These are phyloP conservation scores for Lizonia empirigonia DNA, from an alignment of 2,329 filamentous ascomycete species.

Conservation along the genomic window DNA sequence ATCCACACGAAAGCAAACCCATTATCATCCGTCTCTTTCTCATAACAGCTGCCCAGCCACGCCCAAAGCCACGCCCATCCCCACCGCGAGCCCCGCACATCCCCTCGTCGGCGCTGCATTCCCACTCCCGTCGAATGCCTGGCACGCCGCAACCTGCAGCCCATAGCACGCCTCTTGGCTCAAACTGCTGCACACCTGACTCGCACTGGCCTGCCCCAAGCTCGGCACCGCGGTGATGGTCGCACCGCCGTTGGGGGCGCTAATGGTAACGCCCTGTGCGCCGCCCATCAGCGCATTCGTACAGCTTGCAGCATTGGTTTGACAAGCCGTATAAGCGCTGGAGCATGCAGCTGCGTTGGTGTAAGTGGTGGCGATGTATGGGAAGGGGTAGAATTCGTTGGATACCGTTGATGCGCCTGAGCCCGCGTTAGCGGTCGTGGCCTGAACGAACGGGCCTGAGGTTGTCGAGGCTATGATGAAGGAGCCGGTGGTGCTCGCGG, in stretches of 20 bases:
- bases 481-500: slow-evolving; percentile 23
- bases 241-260: slow-evolving; percentile 55
- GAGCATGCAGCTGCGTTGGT: slow-evolving; percentile 58
- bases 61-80: slow-evolving; percentile 45
- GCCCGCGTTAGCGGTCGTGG: slow-evolving; percentile 17
- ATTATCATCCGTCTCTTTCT: slow-evolving; percentile 15
- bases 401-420: slow-evolving; percentile 49
- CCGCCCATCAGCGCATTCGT: slow-evolving; percentile 54
- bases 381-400: slow-evolving; percentile 59
- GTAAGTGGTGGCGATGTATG: slow-evolving; percentile 61
- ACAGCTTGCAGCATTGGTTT: slow-evolving; percentile 52
- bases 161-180: slow-evolving; percentile 57
- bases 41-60: slow-evolving; percentile 49
- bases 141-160: slow-evolving; percentile 55
- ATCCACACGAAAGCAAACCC: slow-evolving; percentile 28
- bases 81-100: slow-evolving; percentile 28
- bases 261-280: slow-evolving; percentile 59
- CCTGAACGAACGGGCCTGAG: slow-evolving; percentile 31
- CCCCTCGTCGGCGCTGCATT: slow-evolving; percentile 30
- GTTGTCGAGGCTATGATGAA: slow-evolving; percentile 30
- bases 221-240: slow-evolving; percentile 54
- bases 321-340: slow-evolving; percentile 60
- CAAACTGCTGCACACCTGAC: slow-evolving; percentile 42
- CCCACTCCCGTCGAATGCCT: slow-evolving; percentile 47
- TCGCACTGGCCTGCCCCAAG: slow-evolving; percentile 36